Evolutionary conservation across 2,329 filamentous ascomycete genomes (phyloP), one percentile per base, ranked within the genome.

Genomic region (Zalaria obscura): DNA sequence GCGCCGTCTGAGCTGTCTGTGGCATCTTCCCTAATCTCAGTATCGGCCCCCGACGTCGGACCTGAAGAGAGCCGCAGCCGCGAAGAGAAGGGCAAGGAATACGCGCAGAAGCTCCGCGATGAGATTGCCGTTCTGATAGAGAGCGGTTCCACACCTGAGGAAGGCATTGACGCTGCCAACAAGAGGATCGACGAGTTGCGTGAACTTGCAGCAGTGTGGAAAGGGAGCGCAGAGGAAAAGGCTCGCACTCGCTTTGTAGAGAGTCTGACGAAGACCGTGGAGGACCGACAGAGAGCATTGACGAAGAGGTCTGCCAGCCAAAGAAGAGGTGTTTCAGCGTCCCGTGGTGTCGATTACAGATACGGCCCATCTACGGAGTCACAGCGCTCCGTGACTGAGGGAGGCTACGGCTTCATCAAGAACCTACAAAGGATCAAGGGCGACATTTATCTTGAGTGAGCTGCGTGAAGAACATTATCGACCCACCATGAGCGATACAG

Each of bases 221-320:
- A 83, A 58, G 87, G 87, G n/a, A 95, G 91, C 2, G 82, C 84
- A 0, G 91, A 98, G 64, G 91, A 96, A 59, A 93, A 84, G 62
- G 85, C 86, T 4, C 70, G 91, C 40, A 65, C 66, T 6, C 83
- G 76, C 53, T 87, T 95, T 56, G 79, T 98, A 11, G 89, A 96
- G 48, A 72, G 73, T 40, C 60, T 98, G 52, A 77, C 78, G 29
- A 86, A 78, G 65, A 72, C 85, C 61, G 84, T 94, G 1, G 87
- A 95, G 55, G 89, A 95, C 25, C 67, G 68, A 49, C 65, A 67
- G 48, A 69, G 58, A 48, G 59, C 58, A 1, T 43, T 72, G 34
- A 69, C 70, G 36, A 53, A 43, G 35, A 44, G 47, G 25, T 40
- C 45, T 5, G 44, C 46, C 10, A 39, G 44, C 11, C 36, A 48